Evolutionary conservation across 2,329 filamentous ascomycete genomes (phyloP), one percentile per base, ranked within the genome.

Genomic region (Ophiostoma fasciatum): DNA sequence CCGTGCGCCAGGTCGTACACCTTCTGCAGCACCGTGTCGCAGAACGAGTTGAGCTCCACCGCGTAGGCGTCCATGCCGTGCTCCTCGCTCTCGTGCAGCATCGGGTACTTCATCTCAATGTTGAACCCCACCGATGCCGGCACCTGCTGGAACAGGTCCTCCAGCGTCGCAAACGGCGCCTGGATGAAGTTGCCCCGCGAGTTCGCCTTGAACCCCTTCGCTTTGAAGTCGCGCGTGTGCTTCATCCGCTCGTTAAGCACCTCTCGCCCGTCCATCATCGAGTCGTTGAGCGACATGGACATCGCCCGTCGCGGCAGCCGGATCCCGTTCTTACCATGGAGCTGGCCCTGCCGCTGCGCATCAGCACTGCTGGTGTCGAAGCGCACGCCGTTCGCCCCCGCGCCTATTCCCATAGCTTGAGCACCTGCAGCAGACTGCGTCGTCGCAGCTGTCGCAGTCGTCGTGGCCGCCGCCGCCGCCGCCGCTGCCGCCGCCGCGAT

Each of bases 51-150:
- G 47, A 96, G 71, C 59, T 98, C 90, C 31, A 96, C 82, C 0
- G 84, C 87, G 51, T 94, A 94, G 4, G 82, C 82, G 54, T 94
- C 88, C 85, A 96, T 94, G 48, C 93, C 84, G 46, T 94, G 82
- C 54, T 92, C 82, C 56, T 94, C 84, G 40, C 76, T 83, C 63
- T 98, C 92, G 54, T 88, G 80, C 28, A 98, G 72, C 87, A 96
- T 96, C 5, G 90, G 90, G 53, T 98, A 98, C 60, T 98, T 47
- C 71, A 98, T 82, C 62, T 98, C 90, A 47, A 98, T 93, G 58
- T 98, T 96, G 68, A 98, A 98, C 12, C 90, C 87, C 17, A 93
- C 81, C 12, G 73, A 67, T 43, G 80, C 71, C 0, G 85, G 84
- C 27, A 98, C 62, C 51, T 87, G 78, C 49, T 73, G 71, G 61